phyloP scores from a whole-genome alignment of 257 asterid species.

The Primulina tabacum region DNA sequence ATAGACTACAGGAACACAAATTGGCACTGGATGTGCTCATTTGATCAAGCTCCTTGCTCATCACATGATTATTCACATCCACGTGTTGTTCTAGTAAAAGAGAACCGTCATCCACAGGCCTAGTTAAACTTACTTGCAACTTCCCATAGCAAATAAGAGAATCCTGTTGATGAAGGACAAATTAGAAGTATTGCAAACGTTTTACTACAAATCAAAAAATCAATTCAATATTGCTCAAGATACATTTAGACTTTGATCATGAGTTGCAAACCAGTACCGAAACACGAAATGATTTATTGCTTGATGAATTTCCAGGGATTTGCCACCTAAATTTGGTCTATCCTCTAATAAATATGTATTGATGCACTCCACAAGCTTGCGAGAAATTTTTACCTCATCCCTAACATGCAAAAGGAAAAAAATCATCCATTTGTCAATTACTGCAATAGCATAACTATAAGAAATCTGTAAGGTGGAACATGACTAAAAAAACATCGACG shows the following conservation, averaged over 20 bases:
- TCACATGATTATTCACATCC: slow-evolving; percentile 38
- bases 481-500: slow-evolving; percentile 16
- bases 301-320: slow-evolving; percentile 76
- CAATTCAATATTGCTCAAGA: slow-evolving; percentile 10
- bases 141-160: slow-evolving; percentile 70
- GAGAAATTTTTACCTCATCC: slow-evolving; percentile 81
- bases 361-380: slow-evolving; percentile 86
- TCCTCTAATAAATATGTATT: slow-evolving; percentile 71
- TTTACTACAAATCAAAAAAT: slow-evolving; percentile 16
- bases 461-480: slow-evolving; percentile 4
- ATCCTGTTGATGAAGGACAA: slow-evolving; percentile 48
- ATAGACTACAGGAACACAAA: neutral
- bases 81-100: slow-evolving; percentile 52
- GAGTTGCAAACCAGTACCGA: slow-evolving; percentile 76
- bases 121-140: slow-evolving; percentile 69
- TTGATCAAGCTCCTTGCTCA: slow-evolving; percentile 85
- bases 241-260: slow-evolving; percentile 77
- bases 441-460: slow-evolving; percentile 18
- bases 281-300: slow-evolving; percentile 68
- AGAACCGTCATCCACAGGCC: slow-evolving; percentile 71
- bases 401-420: slow-evolving; percentile 37
- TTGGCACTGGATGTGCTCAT: slow-evolving; percentile 48
- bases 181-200: slow-evolving; percentile 24
- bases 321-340: slow-evolving; percentile 86
- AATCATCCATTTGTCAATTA: slow-evolving; percentile 24